phyloP scores from a whole-genome alignment of 371 early-diverging fungal species.

The Chytridium lagenaria region DNA sequence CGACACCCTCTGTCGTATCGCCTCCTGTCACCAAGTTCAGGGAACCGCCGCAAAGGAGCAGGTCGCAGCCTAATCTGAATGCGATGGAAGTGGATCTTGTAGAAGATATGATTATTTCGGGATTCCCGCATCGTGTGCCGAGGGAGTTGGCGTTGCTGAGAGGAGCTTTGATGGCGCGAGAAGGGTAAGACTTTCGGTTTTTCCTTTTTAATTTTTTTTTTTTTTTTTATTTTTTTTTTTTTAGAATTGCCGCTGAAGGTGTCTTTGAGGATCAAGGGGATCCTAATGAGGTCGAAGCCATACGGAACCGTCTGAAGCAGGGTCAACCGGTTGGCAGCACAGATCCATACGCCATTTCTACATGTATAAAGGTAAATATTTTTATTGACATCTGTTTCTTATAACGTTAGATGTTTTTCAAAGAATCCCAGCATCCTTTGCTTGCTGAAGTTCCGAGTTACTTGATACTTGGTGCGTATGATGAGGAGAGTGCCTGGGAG shows the following conservation, averaged over 20 bases:
- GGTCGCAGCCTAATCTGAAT: neutral
- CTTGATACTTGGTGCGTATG: conserved; percentile 23
- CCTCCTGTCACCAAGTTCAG: neutral
- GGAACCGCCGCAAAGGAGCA: neutral
- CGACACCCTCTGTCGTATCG: neutral
- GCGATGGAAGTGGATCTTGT: conserved; percentile 2
- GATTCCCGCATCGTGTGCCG: conserved; percentile 26
- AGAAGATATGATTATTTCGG: conserved; percentile 30
- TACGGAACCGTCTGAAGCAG: conserved; percentile 13
- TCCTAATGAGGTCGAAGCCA: conserved; percentile 20
- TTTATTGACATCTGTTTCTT: neutral
- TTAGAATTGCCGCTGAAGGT: neutral
- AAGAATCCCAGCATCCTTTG: conserved; percentile 22
- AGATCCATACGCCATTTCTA: conserved; percentile 23
- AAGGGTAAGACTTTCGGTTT: neutral
- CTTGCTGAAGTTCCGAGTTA: conserved; percentile 27
- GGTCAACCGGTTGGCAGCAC: conserved; percentile 4
- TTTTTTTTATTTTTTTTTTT: neutral
- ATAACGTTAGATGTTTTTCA: conserved; percentile 23
- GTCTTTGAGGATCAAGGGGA: conserved; percentile 24
- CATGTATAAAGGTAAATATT: conserved; percentile 26
- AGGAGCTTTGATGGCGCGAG: conserved; percentile 18
- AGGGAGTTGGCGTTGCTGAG: conserved; percentile 21
- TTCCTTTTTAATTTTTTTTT: neutral
- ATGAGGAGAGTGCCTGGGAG: conserved; percentile 19